Evolutionary conservation across 1,284 basidiomycete species (phyloP), one percentile per base, ranked within the genome.

Genomic region (Pseudozyma hubeiensis): DNA sequence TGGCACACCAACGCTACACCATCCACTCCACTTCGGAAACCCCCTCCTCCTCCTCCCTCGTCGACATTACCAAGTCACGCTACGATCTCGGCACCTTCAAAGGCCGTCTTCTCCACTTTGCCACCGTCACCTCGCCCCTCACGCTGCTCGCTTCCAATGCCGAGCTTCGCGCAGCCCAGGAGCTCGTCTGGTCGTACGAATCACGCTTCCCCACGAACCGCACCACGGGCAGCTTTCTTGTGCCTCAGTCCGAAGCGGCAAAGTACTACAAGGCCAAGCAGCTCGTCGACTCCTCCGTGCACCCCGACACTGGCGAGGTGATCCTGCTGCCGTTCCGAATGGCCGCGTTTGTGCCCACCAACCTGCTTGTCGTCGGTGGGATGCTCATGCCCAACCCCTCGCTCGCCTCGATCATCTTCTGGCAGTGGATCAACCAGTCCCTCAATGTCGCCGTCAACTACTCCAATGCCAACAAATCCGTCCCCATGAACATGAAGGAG

Each of bases 371-470:
- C 10, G 79, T 84, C 5, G 85, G 85, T 1, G 87, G 87, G 17
- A 87, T 87, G 87, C n/a, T 78, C 37, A 61, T 74, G 54, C 66
- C 69, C 41, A 70, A 61, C 34, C 60, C 63, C 10, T 53, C 47
- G 53, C 53, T 80, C 53, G 69, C 74, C 7, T 81, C 80, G 19
- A 82, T 86, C 70, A 85, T 88, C 57, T 87, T 87, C 77, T 88
- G 87, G 87, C 88, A 88, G 76, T 88, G 86, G 86, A 84, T 85
- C 7, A 88, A 88, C 69, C 88, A 88, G 78, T 85, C 85, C 0
- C 79, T 88, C 29, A 88, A 72, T 35, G 70, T 75, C 4, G 65
- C 68, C 10, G 67, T 72, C 29, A 73, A 86, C 69, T 86, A 85
- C 75, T 80, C 80, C 50, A 87, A 87, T 66, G 86, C 86, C 37